Percentiles rank a stretch among this genome's conserved stretches.
These are phyloP conservation scores for Plasmodium fragile DNA, from an alignment of 169 alveolate species.

Conservation along the genomic window DNA sequence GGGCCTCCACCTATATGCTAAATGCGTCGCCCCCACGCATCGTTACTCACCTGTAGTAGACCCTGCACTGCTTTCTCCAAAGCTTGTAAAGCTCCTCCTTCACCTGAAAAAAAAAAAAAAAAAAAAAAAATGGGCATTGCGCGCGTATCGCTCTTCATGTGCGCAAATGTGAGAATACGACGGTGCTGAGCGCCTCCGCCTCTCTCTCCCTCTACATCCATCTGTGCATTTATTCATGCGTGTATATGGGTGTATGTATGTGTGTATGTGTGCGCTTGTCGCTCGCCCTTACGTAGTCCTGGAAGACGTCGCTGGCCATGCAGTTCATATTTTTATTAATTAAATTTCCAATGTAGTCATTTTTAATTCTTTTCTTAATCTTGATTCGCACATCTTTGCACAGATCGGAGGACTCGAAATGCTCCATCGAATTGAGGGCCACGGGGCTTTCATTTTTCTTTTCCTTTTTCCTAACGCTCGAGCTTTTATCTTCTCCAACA, in stretches of 20 bases:
- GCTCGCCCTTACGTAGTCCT: conserved; percentile 33
- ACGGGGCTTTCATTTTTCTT: conserved; percentile 26
- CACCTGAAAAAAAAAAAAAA: conserved; percentile 7
- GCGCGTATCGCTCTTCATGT: neutral
- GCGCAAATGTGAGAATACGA: neutral
- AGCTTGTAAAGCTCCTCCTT: conserved; percentile 58
- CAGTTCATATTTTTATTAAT: conserved; percentile 59
- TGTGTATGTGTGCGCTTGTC: no score
- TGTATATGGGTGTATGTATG: no score
- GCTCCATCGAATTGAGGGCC: conserved; percentile 36
- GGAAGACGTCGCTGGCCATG: conserved; percentile 69
- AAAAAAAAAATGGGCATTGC: neutral
- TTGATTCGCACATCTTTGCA: conserved; percentile 59
- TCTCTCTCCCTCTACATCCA: no score
- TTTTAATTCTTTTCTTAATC: conserved; percentile 43
- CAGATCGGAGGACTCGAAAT: conserved; percentile 48
- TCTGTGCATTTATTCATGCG: no score
- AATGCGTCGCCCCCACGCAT: neutral
- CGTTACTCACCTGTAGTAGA: conserved; percentile 60
- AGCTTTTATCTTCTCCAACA: conserved; percentile 13
- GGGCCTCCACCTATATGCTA: neutral
- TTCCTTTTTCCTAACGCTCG: conserved; percentile 29
- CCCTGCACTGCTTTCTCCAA: conserved; percentile 68
- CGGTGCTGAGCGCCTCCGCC: neutral
- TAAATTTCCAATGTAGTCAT: conserved; percentile 38